Evolutionary conservation across 345 rosid genomes (phyloP).

Genomic region (Brassica incana): DNA sequence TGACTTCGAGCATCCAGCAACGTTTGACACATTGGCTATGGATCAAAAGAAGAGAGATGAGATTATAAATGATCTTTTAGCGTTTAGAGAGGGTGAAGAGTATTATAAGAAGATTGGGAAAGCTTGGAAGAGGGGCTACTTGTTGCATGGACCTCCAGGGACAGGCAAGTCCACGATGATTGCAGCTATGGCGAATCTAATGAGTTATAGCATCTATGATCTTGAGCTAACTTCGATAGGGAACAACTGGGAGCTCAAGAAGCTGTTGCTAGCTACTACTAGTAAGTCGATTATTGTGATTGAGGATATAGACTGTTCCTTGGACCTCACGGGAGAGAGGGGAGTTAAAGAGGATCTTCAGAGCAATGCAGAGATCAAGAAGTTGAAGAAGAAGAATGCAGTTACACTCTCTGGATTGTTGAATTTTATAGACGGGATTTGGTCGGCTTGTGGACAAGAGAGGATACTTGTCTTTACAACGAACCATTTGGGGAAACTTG

Average conservation of each 20-base stretch:
- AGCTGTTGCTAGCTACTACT: slow-evolving; percentile 35
- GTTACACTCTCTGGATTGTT: slow-evolving; percentile 48
- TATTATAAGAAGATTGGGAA: slow-evolving; percentile 44
- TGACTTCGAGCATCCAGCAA: slow-evolving; percentile 43
- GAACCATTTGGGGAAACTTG: slow-evolving; percentile 43
- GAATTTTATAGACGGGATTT: slow-evolving; percentile 50
- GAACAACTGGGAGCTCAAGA: slow-evolving; percentile 42
- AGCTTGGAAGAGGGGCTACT: slow-evolving; percentile 51
- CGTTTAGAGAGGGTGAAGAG: slow-evolving; percentile 40
- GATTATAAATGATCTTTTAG: slow-evolving; percentile 36
- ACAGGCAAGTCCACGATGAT: slow-evolving; percentile 52
- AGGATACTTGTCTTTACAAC: slow-evolving; percentile 47
- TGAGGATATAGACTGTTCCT: slow-evolving; percentile 49
- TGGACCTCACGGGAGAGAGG: slow-evolving; percentile 47
- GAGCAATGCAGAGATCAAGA: neutral
- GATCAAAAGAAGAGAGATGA: slow-evolving; percentile 37
- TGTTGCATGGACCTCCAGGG: slow-evolving; percentile 47
- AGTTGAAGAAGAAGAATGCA: neutral
- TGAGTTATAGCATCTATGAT: slow-evolving; percentile 44
- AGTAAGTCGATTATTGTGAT: slow-evolving; percentile 48
- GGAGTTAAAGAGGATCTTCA: neutral
- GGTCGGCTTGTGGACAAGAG: slow-evolving; percentile 51
- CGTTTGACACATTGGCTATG: slow-evolving; percentile 46
- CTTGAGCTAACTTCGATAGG: slow-evolving; percentile 40
- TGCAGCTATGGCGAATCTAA: slow-evolving; percentile 46